Evolutionary conservation across 2,329 filamentous ascomycete species (phyloP).

Genomic region (Colletotrichum lini): DNA sequence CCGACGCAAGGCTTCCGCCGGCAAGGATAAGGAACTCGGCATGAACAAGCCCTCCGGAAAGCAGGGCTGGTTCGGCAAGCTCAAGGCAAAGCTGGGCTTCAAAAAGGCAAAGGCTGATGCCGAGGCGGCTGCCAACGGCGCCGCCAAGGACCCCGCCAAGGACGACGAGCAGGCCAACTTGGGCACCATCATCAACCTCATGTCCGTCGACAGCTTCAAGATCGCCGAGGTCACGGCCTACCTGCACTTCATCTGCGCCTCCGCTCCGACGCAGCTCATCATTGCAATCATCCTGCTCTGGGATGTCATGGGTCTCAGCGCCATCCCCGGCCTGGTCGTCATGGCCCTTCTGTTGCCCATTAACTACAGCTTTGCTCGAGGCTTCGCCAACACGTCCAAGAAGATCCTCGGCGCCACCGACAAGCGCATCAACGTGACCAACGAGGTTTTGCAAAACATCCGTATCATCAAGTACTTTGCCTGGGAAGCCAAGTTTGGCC

Average conservation of each 20-base stretch:
- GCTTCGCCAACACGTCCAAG: constrained; percentile 90
- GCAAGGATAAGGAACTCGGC: constrained; percentile 81
- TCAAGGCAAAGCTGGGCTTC: constrained; percentile 72
- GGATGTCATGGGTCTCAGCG: constrained; percentile 90
- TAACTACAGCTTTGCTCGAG: constrained; percentile 89
- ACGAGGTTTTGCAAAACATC: constrained; percentile 97
- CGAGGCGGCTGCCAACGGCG: constrained; percentile 52
- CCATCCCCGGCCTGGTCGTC: constrained; percentile 91
- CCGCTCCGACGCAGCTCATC: constrained; percentile 88
- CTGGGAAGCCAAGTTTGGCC: constrained; percentile 93
- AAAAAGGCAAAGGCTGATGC: constrained; percentile 59
- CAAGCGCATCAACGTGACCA: constrained; percentile 95
- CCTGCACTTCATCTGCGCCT: constrained; percentile 94
- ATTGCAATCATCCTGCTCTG: constrained; percentile 88
- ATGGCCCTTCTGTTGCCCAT: constrained; percentile 91
- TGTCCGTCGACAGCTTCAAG: constrained; percentile 99
- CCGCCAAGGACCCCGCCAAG: constrained; percentile 55
- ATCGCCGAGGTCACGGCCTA: constrained; percentile 96
- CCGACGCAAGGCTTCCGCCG: constrained; percentile 87
- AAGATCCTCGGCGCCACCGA: constrained; percentile 94
- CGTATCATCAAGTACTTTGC: constrained; percentile 99
- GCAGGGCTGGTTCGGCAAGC: constrained; percentile 60
- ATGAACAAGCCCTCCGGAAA: constrained; percentile 58
- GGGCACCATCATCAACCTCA: constrained; percentile 99
- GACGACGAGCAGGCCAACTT: constrained; percentile 86